These are phyloP conservation scores for Metschnikowia henanensis DNA, from an alignment of 805 yeast genomes.

Conservation along the genomic window DNA sequence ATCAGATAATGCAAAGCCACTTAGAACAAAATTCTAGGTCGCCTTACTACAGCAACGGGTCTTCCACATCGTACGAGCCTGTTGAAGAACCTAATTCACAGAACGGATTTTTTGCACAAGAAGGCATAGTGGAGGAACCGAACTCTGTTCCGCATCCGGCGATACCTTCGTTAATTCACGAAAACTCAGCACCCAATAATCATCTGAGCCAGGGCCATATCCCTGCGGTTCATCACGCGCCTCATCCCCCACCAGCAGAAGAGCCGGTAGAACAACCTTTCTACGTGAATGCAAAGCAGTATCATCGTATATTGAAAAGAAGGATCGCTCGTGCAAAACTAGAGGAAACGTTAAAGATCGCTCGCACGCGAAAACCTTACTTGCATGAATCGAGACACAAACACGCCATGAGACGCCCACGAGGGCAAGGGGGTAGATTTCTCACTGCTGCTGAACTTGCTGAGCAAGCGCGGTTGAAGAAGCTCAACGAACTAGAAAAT, in stretches of 20 bases:
- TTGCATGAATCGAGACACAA: slow-evolving; percentile 96
- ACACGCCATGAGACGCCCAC: slow-evolving; percentile 98
- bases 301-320: slow-evolving; percentile 90
- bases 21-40: slow-evolving; percentile 18
- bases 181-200: slow-evolving; percentile 10
- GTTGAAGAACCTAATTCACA: slow-evolving; percentile 15
- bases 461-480: slow-evolving; percentile 42
- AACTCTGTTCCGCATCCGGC: slow-evolving; percentile 7
- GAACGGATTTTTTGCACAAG: slow-evolving; percentile 15
- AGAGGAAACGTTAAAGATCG: slow-evolving; percentile 84
- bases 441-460: slow-evolving; percentile 80
- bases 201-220: slow-evolving; percentile 7
- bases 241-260: slow-evolving; percentile 12
- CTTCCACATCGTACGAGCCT: slow-evolving; percentile 14
- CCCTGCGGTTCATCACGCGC: slow-evolving; percentile 10
- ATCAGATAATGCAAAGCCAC: slow-evolving; percentile 15
- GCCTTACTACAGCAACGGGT: slow-evolving; percentile 24
- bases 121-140: slow-evolving; percentile 11
- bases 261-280: slow-evolving; percentile 76
- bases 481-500: slow-evolving; percentile 33
- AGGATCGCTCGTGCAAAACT: slow-evolving; percentile 91
- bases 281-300: slow-evolving; percentile 97
- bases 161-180: slow-evolving; percentile 14
- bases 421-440: slow-evolving; percentile 98
- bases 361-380: slow-evolving; percentile 90